Evolutionary conservation across 1,284 basidiomycete species (phyloP).

Genomic region (Ganoderma lucidum): DNA sequence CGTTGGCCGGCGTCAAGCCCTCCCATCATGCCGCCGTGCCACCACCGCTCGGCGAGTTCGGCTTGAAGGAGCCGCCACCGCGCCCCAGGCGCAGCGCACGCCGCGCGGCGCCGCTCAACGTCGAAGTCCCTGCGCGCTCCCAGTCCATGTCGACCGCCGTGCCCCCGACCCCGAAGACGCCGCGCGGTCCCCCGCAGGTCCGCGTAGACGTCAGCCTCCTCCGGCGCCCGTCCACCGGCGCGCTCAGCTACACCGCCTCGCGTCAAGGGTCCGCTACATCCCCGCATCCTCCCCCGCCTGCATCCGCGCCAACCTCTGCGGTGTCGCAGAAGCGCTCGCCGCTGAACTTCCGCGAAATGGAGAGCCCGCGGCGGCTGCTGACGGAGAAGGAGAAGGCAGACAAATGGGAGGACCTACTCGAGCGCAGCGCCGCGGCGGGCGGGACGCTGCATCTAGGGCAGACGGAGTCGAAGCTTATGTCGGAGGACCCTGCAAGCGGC

Average conservation of each 20-base stretch:
- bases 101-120: slow-evolving; percentile 33
- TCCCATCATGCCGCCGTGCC: slow-evolving; percentile 29
- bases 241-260: slow-evolving; percentile 43
- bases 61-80: slow-evolving; percentile 35
- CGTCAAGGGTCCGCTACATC: slow-evolving; percentile 32
- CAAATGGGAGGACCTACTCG: slow-evolving; percentile 72
- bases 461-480: slow-evolving; percentile 47
- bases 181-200: slow-evolving; percentile 35
- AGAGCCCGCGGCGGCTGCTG: slow-evolving; percentile 46
- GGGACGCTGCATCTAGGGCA: slow-evolving; percentile 68
- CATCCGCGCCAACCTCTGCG: slow-evolving; percentile 31
- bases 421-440: slow-evolving; percentile 68
- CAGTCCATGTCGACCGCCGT: slow-evolving; percentile 29
- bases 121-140: slow-evolving; percentile 33
- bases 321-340: slow-evolving; percentile 39
- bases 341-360: slow-evolving; percentile 60
- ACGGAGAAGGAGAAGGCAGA: slow-evolving; percentile 74
- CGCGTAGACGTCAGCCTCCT: slow-evolving; percentile 33
- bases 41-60: slow-evolving; percentile 39
- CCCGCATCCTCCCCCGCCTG: slow-evolving; percentile 29
- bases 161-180: slow-evolving; percentile 34
- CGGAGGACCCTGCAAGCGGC: slow-evolving; percentile 43
- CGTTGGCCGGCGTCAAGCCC: slow-evolving; percentile 41
- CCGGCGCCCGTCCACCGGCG: slow-evolving; percentile 36
- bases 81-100: slow-evolving; percentile 40